Percentiles rank a stretch among this genome's conserved stretches.
These are phyloP conservation scores for Calonectria honghensis DNA, from an alignment of 2,329 filamentous ascomycete genomes.

Conservation along the genomic window DNA sequence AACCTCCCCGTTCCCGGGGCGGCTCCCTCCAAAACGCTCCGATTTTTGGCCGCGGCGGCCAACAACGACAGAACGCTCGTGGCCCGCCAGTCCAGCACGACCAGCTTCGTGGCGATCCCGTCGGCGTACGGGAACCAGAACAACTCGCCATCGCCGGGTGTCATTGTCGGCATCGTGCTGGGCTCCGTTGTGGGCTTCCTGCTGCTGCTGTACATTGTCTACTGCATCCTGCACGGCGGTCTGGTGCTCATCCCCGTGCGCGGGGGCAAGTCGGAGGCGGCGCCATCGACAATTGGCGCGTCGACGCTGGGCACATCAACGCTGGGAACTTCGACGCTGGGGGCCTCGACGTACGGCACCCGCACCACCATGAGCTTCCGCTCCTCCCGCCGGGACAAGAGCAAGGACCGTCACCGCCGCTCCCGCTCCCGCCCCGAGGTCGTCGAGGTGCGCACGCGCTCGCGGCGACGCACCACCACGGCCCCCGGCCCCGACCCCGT, in stretches of 20 bases:
- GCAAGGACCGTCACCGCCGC: slow-evolving; percentile 37
- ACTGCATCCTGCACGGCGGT: slow-evolving; percentile 67
- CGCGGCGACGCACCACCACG: slow-evolving; percentile 32
- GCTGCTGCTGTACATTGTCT: slow-evolving; percentile 71
- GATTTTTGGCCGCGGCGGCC: slow-evolving; percentile 15
- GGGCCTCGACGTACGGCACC: slow-evolving; percentile 47
- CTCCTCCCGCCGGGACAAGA: slow-evolving; percentile 47
- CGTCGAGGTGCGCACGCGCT: slow-evolving; percentile 52
- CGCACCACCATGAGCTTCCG: slow-evolving; percentile 47
- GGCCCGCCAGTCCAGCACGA: slow-evolving; percentile 46
- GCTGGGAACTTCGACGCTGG: slow-evolving; percentile 49
- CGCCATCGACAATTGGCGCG: slow-evolving; percentile 10
- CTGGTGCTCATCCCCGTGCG: slow-evolving; percentile 56
- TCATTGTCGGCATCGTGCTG: slow-evolving; percentile 66
- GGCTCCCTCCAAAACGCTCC: slow-evolving; percentile 43
- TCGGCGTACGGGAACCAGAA: slow-evolving; percentile 59
- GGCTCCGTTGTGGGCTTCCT: slow-evolving; percentile 70
- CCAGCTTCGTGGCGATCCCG: slow-evolving; percentile 59
- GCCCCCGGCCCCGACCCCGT: slow-evolving; percentile 40
- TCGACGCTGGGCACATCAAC: slow-evolving; percentile 32
- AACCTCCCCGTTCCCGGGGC: slow-evolving; percentile 27
- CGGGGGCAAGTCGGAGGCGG: slow-evolving; percentile 40
- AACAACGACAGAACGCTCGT: slow-evolving; percentile 40
- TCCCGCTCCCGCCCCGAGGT: slow-evolving; percentile 51
- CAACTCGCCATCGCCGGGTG: slow-evolving; percentile 65